Evolutionary conservation across 2,329 filamentous ascomycete genomes (phyloP).

Genomic region (Shiraia sp.): DNA sequence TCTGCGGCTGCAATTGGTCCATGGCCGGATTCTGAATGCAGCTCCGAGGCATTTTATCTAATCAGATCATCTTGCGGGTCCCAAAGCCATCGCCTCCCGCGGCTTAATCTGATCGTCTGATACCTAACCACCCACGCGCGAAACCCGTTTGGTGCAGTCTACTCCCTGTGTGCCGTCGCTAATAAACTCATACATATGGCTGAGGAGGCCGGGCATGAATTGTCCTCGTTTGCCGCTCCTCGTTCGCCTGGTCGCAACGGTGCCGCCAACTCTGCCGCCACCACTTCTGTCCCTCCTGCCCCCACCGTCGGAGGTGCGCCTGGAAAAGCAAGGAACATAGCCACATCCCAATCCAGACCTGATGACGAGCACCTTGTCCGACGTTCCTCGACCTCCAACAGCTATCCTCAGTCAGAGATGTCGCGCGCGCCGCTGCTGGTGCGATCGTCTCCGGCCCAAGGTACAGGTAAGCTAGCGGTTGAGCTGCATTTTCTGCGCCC

Average conservation of each 20-base stretch:
- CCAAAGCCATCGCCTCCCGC: conserved; percentile 4
- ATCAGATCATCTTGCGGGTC: conserved; percentile 26
- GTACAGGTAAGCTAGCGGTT: conserved; percentile 47
- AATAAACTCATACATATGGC: conserved; percentile 30
- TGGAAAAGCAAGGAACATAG: conserved; percentile 32
- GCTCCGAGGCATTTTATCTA: conserved; percentile 18
- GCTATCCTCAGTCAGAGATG: conserved; percentile 40
- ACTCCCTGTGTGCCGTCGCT: conserved; percentile 6
- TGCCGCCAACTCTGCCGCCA: conserved; percentile 20
- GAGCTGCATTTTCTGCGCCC: conserved; percentile 1
- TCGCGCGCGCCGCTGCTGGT: conserved; percentile 60
- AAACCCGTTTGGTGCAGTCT: too few species aligned
- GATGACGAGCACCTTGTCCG: conserved; percentile 33
- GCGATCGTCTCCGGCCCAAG: conserved; percentile 63
- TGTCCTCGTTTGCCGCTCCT: conserved; percentile 19
- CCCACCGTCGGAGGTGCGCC: conserved; percentile 26
- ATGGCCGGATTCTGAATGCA: neutral
- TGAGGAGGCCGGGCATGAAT: conserved; percentile 15
- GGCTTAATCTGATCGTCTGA: conserved; percentile 32
- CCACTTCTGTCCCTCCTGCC: conserved; percentile 11
- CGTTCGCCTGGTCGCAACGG: conserved; percentile 20
- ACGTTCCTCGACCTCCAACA: conserved; percentile 9
- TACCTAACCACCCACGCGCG: neutral
- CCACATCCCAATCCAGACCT: conserved; percentile 26
- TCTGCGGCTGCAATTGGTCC: conserved; percentile 1